Evolutionary conservation across 139 green algal species (phyloP).

Genomic region (Tetradesmus lagerheimii): DNA sequence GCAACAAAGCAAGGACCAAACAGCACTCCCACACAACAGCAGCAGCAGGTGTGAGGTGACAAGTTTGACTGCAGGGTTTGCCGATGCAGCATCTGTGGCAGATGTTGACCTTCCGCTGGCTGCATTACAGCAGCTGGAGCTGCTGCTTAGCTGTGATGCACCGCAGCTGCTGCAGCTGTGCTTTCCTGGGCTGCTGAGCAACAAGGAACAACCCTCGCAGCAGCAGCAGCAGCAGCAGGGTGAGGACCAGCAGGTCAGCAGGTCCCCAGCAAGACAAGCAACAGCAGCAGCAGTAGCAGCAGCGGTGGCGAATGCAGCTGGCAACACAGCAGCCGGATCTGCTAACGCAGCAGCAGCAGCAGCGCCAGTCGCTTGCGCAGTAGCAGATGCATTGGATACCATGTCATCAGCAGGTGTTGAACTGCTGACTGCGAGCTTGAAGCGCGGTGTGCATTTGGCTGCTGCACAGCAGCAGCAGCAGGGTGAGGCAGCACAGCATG

Average conservation of each 20-base stretch:
- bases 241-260: not conserved
- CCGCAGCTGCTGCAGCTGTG: not conserved
- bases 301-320: not conserved
- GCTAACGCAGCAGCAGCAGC: conserved; percentile 24
- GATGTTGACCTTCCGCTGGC: not conserved
- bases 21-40: not conserved
- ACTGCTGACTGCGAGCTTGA: conserved; percentile 1
- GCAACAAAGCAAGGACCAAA: not conserved
- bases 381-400: not conserved
- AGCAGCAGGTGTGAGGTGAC: not conserved
- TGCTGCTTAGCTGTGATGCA: not conserved
- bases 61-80: not conserved
- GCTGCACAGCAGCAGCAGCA: conserved; percentile 20
- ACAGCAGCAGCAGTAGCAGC: not conserved
- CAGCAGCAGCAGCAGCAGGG: not conserved
- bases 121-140: not conserved
- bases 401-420: not conserved
- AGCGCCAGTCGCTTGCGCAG: not conserved
- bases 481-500: not conserved
- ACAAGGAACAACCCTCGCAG: too few relatives aligned
- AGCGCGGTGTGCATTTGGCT: not conserved
- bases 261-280: not conserved
- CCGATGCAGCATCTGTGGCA: not conserved
- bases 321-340: not conserved
- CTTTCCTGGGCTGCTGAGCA: not conserved